Evolutionary conservation across 805 yeast species (phyloP).

Genomic region (Yarrowia hollandica): DNA sequence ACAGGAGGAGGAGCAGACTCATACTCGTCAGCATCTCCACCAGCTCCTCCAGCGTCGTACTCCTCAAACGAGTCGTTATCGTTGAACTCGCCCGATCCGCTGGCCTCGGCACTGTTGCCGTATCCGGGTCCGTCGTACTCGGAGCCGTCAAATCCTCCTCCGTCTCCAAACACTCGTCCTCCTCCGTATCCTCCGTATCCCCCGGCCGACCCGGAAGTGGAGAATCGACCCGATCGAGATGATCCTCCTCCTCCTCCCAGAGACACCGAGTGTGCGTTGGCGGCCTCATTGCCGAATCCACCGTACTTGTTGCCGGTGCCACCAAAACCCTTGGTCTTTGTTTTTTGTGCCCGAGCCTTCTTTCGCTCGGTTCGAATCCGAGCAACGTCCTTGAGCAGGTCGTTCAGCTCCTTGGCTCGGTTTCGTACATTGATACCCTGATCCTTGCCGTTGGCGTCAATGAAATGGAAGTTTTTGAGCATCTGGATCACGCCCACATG

Average conservation of each 20-base stretch:
- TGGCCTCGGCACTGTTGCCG: slow-evolving; percentile 29
- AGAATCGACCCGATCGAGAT: slow-evolving; percentile 9
- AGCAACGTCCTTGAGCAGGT: slow-evolving; percentile 72
- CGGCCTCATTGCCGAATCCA: slow-evolving; percentile 42
- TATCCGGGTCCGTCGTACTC: slow-evolving; percentile 40
- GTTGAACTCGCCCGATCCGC: slow-evolving; percentile 25
- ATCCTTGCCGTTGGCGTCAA: slow-evolving; percentile 90
- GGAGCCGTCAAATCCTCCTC: slow-evolving; percentile 44
- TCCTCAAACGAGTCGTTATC: slow-evolving; percentile 44
- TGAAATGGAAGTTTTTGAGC: slow-evolving; percentile 91
- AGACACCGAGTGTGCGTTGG: slow-evolving; percentile 35
- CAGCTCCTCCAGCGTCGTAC: slow-evolving; percentile 39
- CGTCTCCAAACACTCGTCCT: slow-evolving; percentile 45
- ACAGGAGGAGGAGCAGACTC: slow-evolving; percentile 23
- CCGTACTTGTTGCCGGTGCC: slow-evolving; percentile 42
- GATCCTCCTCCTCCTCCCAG: slow-evolving; percentile 29
- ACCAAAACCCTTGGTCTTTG: slow-evolving; percentile 61
- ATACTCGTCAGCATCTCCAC: not conserved
- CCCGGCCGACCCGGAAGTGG: slow-evolving; percentile 28
- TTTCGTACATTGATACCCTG: slow-evolving; percentile 95
- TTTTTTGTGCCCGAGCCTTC: slow-evolving; percentile 82
- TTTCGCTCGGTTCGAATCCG: slow-evolving; percentile 80
- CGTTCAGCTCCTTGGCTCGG: slow-evolving; percentile 74
- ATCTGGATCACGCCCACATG: slow-evolving; percentile 77
- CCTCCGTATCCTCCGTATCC: slow-evolving; percentile 39